Conservation (phyloP, 257 asterid genomes). For the Plantago major region DNA sequence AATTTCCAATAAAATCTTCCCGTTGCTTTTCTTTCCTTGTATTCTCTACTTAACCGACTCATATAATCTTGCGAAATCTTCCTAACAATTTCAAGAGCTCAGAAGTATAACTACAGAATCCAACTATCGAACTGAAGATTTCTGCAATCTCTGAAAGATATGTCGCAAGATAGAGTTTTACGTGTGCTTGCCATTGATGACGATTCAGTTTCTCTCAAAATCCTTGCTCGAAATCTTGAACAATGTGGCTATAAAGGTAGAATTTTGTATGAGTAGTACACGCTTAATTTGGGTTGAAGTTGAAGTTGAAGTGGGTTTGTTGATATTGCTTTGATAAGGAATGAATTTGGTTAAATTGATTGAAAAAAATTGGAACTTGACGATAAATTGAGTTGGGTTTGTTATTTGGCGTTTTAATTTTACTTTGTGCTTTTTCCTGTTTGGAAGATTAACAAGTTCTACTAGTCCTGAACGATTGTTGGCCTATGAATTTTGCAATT, state of each 20-base stretch:
- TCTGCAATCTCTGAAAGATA: not conserved
- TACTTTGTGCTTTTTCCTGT: too few relatives aligned
- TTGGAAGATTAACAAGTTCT: too few relatives aligned
- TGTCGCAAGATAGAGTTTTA: conserved; percentile 4
- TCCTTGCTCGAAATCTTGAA: not conserved
- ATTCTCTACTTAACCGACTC: not conserved
- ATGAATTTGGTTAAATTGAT: not conserved
- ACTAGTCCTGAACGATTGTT: too few relatives aligned
- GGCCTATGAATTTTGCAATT: too few relatives aligned
- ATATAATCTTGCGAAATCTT: conserved; percentile 1
- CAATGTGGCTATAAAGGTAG: conserved; percentile 13
- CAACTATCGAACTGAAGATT: not conserved
- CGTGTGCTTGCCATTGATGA: conserved; percentile 14
- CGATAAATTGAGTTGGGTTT: too few relatives aligned
- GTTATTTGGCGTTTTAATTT: too few relatives aligned
- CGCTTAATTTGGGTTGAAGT: too few relatives aligned
- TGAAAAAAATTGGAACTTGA: too few relatives aligned
- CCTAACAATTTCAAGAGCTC: not conserved
- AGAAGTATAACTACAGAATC: not conserved
- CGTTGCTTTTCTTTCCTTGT: not conserved
- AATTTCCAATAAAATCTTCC: not conserved
- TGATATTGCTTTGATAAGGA: not conserved
- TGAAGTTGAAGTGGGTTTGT: not conserved
- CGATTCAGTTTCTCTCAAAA: conserved; percentile 4
- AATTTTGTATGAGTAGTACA: not conserved